phyloP scores from a whole-genome alignment of 495 filamentous ascomycete genomes.

The Achaetomiella virescens region DNA sequence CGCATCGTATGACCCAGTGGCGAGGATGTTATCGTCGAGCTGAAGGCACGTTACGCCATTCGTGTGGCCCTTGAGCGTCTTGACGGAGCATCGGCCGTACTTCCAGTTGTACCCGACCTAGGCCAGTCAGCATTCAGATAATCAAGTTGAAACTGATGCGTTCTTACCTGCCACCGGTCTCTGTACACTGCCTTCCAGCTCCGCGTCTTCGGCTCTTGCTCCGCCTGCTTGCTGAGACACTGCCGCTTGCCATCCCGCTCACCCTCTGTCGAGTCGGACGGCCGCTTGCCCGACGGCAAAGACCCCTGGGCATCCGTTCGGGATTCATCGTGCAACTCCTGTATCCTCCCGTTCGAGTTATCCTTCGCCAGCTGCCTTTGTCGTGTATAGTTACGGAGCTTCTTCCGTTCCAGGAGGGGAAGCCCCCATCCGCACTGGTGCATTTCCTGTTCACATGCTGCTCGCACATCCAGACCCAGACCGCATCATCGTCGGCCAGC shows the following conservation, averaged over 20 bases:
- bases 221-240: conserved; percentile 28
- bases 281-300: conserved; percentile 25
- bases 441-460: conserved; percentile 95
- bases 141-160: background rate
- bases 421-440: conserved; percentile 92
- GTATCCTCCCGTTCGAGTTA: conserved; percentile 23
- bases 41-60: conserved; percentile 96
- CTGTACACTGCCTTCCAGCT: conserved; percentile 76
- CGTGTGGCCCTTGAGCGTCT: conserved; percentile 77
- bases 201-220: conserved; percentile 39
- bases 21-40: conserved; percentile 87
- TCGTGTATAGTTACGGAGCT: conserved; percentile 78
- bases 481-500: conserved; percentile 90
- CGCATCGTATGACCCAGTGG: conserved; percentile 89
- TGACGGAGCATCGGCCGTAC: conserved; percentile 77
- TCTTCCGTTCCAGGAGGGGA: conserved; percentile 80
- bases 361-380: conserved; percentile 55
- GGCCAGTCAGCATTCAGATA: conserved; percentile 22
- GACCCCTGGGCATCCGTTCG: conserved; percentile 2
- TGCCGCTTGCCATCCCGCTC: conserved; percentile 42
- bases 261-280: conserved; percentile 23
- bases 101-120: conserved; percentile 95
- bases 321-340: conserved; percentile 20
- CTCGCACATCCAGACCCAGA: conserved; percentile 99
- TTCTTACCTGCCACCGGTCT: conserved; percentile 30